Percentiles rank a stretch among this genome's conserved stretches.
These are phyloP conservation scores for Cercospora berteroae DNA, from an alignment of 2,329 filamentous ascomycete species.

Conservation along the genomic window DNA sequence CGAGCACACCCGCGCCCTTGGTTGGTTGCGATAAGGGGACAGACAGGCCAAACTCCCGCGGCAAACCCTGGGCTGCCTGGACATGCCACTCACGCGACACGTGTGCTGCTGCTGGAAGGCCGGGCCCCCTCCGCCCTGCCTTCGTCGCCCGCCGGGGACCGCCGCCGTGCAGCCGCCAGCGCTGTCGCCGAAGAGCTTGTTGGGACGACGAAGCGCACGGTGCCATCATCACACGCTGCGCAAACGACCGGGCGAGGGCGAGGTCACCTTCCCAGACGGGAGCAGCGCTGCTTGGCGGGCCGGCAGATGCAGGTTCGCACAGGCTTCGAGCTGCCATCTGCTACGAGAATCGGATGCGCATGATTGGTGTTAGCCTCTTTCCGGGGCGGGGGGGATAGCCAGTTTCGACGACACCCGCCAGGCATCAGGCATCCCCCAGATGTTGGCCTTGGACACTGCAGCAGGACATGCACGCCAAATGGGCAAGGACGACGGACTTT, in stretches of 20 bases:
- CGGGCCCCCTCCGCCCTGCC: not conserved
- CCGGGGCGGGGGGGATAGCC: not conserved
- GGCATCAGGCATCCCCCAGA: not conserved
- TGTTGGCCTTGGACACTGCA: not conserved
- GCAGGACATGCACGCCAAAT: not conserved
- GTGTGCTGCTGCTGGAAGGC: not conserved
- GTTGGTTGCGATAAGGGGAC: constrained; percentile 16
- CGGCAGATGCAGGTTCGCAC: constrained; percentile 1
- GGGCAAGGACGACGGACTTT: not conserved
- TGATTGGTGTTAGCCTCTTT: not conserved
- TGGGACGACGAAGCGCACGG: constrained; percentile 3
- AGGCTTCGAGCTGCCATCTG: constrained; percentile 12
- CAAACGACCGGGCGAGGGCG: not conserved
- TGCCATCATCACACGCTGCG: not conserved
- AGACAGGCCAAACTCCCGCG: constrained; percentile 1
- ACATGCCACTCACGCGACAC: not conserved
- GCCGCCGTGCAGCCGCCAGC: not conserved
- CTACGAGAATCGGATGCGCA: not conserved
- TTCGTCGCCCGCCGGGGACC: not conserved
- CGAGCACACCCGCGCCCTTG: not conserved
- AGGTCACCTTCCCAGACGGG: constrained; percentile 14
- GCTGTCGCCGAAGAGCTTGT: not conserved
- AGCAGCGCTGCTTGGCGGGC: not conserved
- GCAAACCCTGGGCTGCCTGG: not conserved
- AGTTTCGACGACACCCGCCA: not conserved